Evolutionary conservation across 2,329 filamentous ascomycete species (phyloP), one percentile per base, ranked within the genome.

Genomic region (Rutstroemia sydowiana): DNA sequence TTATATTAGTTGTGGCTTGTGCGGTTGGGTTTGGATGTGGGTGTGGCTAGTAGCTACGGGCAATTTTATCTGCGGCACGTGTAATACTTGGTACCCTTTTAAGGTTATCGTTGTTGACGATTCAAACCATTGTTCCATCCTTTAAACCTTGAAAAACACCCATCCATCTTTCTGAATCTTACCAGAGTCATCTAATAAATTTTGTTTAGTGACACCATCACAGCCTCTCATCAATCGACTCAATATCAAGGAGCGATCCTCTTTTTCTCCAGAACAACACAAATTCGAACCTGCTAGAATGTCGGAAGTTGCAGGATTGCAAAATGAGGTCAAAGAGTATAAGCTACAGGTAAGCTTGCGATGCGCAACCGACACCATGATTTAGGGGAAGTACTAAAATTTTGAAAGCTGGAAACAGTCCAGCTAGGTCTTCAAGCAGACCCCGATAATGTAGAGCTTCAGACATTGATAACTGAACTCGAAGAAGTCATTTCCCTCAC

Each of bases 401-500:
- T 18, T 9, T 14, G 16, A 46, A 47, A 91, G 86, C 81, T 95
- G 66, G 87, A 91, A 64, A 83, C 88, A 34, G 83, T 95, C 54
- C 73, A 84, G 63, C 75, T 80, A 51, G 86, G 87, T 59, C 80
- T 95, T 52, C 83, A 85, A 69, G 83, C 87, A 69, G 88, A 93
- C 64, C 84, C 90, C 57, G 84, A 86, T 54, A 92, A 89, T 69
- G 75, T 74, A 63, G 89, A 92, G 70, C 82, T 95, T 64, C 77
- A 84, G 64, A 80, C 78, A 65, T 80, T 95, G 67, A 84, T 86
- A 71, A 74, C 79, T 68, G 89, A 95, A 76, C 81, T 95, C 72
- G 79, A 88, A 75, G 79, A 85, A 72, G 82, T 88, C 70, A 85
- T 97, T 70, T 77, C 79, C 68, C 79, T 90, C 61, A 81, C 89